Base-by-base conservation (phyloP, 2,329 filamentous ascomycete species). In the Penicillium brasilianum region DNA sequence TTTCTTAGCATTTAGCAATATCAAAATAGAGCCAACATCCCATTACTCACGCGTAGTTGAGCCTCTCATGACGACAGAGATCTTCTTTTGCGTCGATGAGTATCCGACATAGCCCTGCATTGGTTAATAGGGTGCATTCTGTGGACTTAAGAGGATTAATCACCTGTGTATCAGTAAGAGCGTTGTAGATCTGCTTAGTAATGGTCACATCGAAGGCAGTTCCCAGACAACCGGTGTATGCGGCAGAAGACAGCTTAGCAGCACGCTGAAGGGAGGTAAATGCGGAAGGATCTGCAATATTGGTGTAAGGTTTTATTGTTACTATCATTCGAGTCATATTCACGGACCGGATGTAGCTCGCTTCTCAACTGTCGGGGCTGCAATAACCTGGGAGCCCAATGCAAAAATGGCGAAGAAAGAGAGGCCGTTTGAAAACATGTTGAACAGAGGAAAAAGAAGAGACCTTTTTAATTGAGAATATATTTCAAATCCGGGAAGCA, bases 201-300 rank as follows among this genome's bases (percentile, higher is more conserved):
- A 74, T 71, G 14, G 62, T 73, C 13, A 74, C 66, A 64, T 74
- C 72, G 34, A 73, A 74, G 5, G 72, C 72, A 9, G 54, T 62
- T 16, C 64, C 65, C 8, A 32, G 51, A 44, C 72, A 74, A 41
- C 68, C 72, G 3, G 63, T 70, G 51, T 74, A 73, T 1, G 71
- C 70, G 41, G 71, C 72, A 7, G 72, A 74, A 9, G 72, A 71
- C 13, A 74, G 65, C 28, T 73, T 48, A n/a, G 72, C 72, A 3
- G 72, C 66, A 37, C 72, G 65, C 10, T 66, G 66, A 20, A 74
- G 59, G 34, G 67, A 64, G 13, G 60, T 9, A 20, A 65, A 73
- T 9, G 63, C 65, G 36, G 59, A 49, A 10, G 64, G 9, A 37
- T 65, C 71, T 71, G 20, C 16, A 30, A 8, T 6, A 11, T 28